Evolutionary conservation across 306 rosid genomes (phyloP), one percentile per base, ranked within the genome.

Genomic region (Glycine tomentella): DNA sequence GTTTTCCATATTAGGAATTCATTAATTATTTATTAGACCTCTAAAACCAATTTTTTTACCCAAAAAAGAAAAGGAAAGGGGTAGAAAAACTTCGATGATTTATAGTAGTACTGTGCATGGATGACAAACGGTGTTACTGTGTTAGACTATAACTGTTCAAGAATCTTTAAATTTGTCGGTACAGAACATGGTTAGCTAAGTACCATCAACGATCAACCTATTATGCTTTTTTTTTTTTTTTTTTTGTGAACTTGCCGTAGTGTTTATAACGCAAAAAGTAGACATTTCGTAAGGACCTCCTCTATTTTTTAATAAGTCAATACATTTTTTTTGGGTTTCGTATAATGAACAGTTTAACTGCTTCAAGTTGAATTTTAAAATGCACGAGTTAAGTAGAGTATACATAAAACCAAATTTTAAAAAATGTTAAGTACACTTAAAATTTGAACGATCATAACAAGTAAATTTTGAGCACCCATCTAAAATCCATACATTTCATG

Each of bases 81-180:
- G 15, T 4, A 42, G 4, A 42, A 6, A 65, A 15, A 44, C 14
- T 6, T 17, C 0, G 14, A 44, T 44, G 66, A 40, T 10, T 65
- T 40, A 7, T 65, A 65, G 5, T 7, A 33, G 17, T 56, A 10
- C 13, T 5, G 67, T 74, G 38, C 16, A 33, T 76, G 58, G 61
- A 44, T 34, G 52, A 49, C 59, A 75, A 49, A 45, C 59, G 34
- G 12, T 33, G 48, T 49, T 50, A 45, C 59, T 33, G 12, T 33
- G 48, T 49, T 50, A 3, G n/a, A 9, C 4, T 61, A 20, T 31
- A 61, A 64, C 69, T 36, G 58, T 69, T 69, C 5, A 48, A 14
- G 75, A 70, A 70, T 70, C 75, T 70, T 31, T 3, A 14, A 46
- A 48, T 76, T 17, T 74, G 15, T 34, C 69, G 3, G 2, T 38